Base-by-base conservation (phyloP, 1,284 basidiomycete genomes). In the Sutorius eximius region DNA sequence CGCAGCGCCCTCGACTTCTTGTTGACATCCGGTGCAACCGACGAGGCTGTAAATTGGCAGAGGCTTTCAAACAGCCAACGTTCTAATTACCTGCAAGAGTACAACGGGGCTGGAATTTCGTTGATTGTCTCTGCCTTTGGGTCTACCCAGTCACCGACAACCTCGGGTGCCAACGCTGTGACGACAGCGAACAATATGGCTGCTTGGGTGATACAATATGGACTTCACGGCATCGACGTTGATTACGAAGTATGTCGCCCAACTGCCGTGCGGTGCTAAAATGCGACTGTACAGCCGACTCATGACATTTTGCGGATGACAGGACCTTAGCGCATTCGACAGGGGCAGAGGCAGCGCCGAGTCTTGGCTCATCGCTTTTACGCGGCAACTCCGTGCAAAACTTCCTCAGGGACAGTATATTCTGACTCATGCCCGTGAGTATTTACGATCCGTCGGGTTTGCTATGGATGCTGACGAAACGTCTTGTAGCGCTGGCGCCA, bases 51-150 rank as follows among this genome's bases (percentile, higher is more conserved):
- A 79, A 75, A 13, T 16, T 36, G 34, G 77, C 61, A 66, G 16
- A 51, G 64, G n/a, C 68, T 84, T 24, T 74, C 73, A 16, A 71
- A 66, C 24, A 62, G 68, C 20, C 65, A 81, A 45, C 75, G 82
- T 30, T 57, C 74, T 79, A 36, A 13, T 16, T 8, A 16, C 59
- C 75, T 82, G 57, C 59, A 74, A 0, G 73, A 81, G 56, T 85
- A 85, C 60, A 73, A 72, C 10, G 75, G 76, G 5, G 83, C 82
- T 7, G 83, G 82, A 9, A 82, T 85, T 52, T 80, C 78, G 34
- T 61, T 85, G 33, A 71, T 85, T 2, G 82, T 85, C 2, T 81
- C 82, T 24, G 73, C 71, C 3, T 86, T 86, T 56, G 85, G 84
- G 9, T 73, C 70, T 11, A 67, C 63, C 5, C 67, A 73, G 33